Percentiles rank a stretch among this genome's conserved stretches.
Evolutionary conservation across 2,329 filamentous ascomycete species (phyloP).

Genomic region (Stachybotrys chlorohalonatus): DNA sequence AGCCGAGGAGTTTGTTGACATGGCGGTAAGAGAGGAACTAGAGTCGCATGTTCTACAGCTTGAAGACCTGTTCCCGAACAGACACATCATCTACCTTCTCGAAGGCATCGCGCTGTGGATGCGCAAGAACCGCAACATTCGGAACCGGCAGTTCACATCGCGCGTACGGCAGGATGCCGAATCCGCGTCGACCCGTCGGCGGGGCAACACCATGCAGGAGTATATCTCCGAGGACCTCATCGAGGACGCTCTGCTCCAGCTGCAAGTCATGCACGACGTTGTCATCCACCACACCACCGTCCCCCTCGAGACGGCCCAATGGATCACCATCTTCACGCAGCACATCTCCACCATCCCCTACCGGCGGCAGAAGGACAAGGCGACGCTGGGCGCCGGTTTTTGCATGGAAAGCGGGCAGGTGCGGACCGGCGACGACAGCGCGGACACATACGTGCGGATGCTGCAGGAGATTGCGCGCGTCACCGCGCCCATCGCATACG

Average conservation of each 20-base stretch:
- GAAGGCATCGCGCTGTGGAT: slow-evolving; percentile 60
- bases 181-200: slow-evolving; percentile 20
- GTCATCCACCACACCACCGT: slow-evolving; percentile 61
- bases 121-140: slow-evolving; percentile 56
- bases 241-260: slow-evolving; percentile 60
- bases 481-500: slow-evolving; percentile 63
- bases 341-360: slow-evolving; percentile 72
- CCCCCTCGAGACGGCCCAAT: slow-evolving; percentile 57
- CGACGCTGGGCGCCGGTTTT: slow-evolving; percentile 51
- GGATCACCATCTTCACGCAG: slow-evolving; percentile 67
- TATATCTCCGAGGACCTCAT: slow-evolving; percentile 59
- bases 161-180: slow-evolving; percentile 43
- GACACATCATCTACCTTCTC: slow-evolving; percentile 59
- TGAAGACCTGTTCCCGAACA: slow-evolving; percentile 40
- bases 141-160: slow-evolving; percentile 59
- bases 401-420: slow-evolving; percentile 77
- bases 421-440: slow-evolving; percentile 53
- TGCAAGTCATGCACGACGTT: slow-evolving; percentile 59
- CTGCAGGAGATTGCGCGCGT: slow-evolving; percentile 61
- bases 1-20: slow-evolving; percentile 56
- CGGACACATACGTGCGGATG: slow-evolving; percentile 66
- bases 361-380: slow-evolving; percentile 41
- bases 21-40: slow-evolving; percentile 44
- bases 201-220: slow-evolving; percentile 29
- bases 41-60: slow-evolving; percentile 49